These are phyloP conservation scores for Lactarius sanguifluus DNA, from an alignment of 768 basidiomycete species.

Conservation along the genomic window DNA sequence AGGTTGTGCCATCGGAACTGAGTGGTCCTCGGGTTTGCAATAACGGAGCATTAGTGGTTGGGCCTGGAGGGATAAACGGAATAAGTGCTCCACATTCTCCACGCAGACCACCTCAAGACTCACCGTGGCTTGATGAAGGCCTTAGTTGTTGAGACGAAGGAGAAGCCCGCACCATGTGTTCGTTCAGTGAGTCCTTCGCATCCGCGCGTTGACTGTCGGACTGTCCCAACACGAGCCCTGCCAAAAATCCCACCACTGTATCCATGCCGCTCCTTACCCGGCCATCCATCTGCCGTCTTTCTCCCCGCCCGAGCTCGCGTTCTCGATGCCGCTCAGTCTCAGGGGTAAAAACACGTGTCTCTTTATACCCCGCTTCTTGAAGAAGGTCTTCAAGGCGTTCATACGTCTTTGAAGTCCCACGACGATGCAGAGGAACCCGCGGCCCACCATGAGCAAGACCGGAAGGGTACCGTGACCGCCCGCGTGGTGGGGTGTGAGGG, in stretches of 20 bases:
- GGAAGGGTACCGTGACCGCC: conserved; percentile 52
- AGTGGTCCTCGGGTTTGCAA: conserved; percentile 20
- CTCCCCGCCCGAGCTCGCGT: conserved; percentile 29
- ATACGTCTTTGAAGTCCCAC: conserved; percentile 78
- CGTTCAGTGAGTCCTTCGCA: conserved; percentile 28
- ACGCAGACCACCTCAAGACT: not conserved
- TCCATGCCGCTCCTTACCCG: conserved; percentile 46
- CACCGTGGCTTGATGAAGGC: not conserved
- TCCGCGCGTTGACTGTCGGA: conserved; percentile 28
- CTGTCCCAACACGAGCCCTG: conserved; percentile 55
- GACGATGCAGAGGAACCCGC: conserved; percentile 71
- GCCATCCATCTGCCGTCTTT: conserved; percentile 29
- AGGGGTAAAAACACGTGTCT: conserved; percentile 87
- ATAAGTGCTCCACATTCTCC: not conserved
- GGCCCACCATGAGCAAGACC: conserved; percentile 42
- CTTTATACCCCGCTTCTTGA: conserved; percentile 87
- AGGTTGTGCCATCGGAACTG: conserved; percentile 25
- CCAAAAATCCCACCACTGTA: conserved; percentile 64
- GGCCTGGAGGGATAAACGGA: not conserved
- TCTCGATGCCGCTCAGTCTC: conserved; percentile 56
- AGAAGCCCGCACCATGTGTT: conserved; percentile 9
- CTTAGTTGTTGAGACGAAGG: not conserved
- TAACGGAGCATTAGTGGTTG: conserved; percentile 8
- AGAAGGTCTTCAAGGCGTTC: conserved; percentile 85
- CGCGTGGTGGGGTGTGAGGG: conserved; percentile 26